Conservation (phyloP, 2,329 filamentous ascomycete species). For the Cadophora luteo-olivacea region DNA sequence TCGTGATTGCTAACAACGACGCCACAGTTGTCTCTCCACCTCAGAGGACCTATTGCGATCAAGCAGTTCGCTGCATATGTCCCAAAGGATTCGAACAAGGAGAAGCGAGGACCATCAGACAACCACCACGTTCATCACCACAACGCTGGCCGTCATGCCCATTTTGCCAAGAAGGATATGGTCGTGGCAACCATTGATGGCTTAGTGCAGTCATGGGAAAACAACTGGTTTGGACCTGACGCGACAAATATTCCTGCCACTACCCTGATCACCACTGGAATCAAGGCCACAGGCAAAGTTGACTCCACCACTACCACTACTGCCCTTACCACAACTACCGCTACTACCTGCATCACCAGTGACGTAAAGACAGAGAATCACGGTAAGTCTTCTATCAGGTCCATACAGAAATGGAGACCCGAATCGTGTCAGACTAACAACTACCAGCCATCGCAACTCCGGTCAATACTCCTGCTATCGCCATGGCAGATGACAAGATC, state of each 20-base stretch:
- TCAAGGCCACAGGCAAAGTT: not conserved
- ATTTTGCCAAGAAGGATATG: slow-evolving; percentile 54
- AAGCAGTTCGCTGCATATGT: slow-evolving; percentile 74
- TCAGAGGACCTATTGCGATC: slow-evolving; percentile 73
- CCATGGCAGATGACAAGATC: not conserved
- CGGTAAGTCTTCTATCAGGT: not conserved
- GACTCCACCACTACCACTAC: not conserved
- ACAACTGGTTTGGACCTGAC: slow-evolving; percentile 20
- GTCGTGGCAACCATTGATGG: slow-evolving; percentile 67
- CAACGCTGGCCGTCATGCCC: slow-evolving; percentile 45
- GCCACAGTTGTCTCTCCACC: slow-evolving; percentile 70
- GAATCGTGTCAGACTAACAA: not conserved
- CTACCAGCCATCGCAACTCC: slow-evolving; percentile 13
- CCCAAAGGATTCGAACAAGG: slow-evolving; percentile 45
- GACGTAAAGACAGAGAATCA: not conserved
- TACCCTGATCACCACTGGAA: slow-evolving; percentile 5
- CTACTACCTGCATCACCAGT: not conserved
- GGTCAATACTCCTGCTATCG: slow-evolving; percentile 20
- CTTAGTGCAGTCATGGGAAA: slow-evolving; percentile 58
- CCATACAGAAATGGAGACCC: not conserved
- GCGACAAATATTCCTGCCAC: slow-evolving; percentile 12
- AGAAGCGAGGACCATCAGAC: slow-evolving; percentile 43
- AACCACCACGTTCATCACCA: slow-evolving; percentile 55
- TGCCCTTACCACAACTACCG: not conserved
- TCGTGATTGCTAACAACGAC: slow-evolving; percentile 16